Conservation (phyloP, 768 basidiomycete genomes). For the Kwoniella dendrophila region DNA sequence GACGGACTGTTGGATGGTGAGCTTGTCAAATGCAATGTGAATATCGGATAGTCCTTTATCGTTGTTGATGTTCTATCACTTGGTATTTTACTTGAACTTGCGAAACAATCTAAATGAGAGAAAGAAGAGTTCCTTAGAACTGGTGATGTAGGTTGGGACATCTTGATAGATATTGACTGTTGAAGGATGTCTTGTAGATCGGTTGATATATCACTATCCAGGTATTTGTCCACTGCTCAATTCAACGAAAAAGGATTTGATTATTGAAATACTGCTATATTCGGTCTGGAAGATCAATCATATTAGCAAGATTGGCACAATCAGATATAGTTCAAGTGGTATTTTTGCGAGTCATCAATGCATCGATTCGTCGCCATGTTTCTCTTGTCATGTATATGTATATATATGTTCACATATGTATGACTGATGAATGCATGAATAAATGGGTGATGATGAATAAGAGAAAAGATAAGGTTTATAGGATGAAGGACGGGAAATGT, state of each 20-base stretch:
- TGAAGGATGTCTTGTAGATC: not conserved
- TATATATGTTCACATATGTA: not conserved
- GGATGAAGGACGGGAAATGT: not conserved
- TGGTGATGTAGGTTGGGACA: conserved; percentile 29
- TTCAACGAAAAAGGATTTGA: too few species aligned
- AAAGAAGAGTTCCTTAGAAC: conserved; percentile 36
- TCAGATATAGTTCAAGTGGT: too few species aligned
- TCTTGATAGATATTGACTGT: not conserved
- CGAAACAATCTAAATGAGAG: conserved; percentile 33
- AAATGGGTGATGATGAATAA: not conserved
- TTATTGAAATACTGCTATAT: too few species aligned
- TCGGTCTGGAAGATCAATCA: too few species aligned
- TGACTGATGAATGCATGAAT: not conserved
- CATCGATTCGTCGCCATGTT: too few species aligned
- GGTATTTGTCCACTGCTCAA: not conserved
- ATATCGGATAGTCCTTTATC: too few species aligned
- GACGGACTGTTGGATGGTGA: too few species aligned
- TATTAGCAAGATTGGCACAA: too few species aligned
- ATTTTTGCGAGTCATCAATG: too few species aligned
- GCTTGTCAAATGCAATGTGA: conserved; percentile 11
- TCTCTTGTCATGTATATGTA: too few species aligned
- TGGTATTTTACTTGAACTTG: not conserved
- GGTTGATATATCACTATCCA: not conserved
- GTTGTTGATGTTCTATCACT: too few species aligned
- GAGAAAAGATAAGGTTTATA: not conserved